phyloP scores from a whole-genome alignment of 768 basidiomycete species.

The Kwoniella botswanensis region DNA sequence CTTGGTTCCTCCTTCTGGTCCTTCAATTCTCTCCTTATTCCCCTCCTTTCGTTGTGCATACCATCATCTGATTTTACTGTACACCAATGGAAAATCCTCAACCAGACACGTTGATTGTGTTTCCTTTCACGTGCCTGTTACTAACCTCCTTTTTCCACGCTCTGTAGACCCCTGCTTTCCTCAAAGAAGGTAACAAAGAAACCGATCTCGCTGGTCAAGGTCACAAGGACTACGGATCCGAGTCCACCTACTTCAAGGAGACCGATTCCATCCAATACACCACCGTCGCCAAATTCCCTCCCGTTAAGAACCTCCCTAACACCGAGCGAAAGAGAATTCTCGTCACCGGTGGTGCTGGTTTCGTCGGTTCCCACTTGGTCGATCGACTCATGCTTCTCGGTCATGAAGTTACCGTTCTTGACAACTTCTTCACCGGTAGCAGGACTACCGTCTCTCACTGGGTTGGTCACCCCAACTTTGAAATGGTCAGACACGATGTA shows the following conservation, averaged over 20 bases:
- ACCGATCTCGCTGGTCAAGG: conserved; percentile 31
- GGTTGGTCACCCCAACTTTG: conserved; percentile 95
- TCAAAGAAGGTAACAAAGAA: conserved; percentile 44
- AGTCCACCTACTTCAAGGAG: conserved; percentile 82
- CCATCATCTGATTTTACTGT: background rate
- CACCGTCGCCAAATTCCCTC: conserved; percentile 87
- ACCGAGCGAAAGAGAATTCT: conserved; percentile 83
- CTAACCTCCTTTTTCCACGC: background rate
- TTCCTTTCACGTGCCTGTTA: background rate
- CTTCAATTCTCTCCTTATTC: background rate
- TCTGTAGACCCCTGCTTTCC: conserved; percentile 48
- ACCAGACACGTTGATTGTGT: background rate
- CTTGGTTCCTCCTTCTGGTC: background rate
- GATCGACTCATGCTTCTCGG: conserved; percentile 97
- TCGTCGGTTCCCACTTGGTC: conserved; percentile 95
- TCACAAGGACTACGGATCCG: conserved; percentile 68
- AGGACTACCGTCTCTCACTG: conserved; percentile 76
- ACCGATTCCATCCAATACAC: conserved; percentile 86
- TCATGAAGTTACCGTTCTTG: conserved; percentile 94
- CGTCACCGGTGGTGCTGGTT: conserved; percentile 97
- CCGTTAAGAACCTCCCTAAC: conserved; percentile 83
- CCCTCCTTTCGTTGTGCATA: background rate
- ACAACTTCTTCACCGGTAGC: conserved; percentile 98
- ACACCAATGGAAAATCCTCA: background rate
- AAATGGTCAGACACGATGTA: conserved; percentile 95